Evolutionary conservation across 306 rosid genomes (phyloP).

Genomic region (Gleditsia sinensis): DNA sequence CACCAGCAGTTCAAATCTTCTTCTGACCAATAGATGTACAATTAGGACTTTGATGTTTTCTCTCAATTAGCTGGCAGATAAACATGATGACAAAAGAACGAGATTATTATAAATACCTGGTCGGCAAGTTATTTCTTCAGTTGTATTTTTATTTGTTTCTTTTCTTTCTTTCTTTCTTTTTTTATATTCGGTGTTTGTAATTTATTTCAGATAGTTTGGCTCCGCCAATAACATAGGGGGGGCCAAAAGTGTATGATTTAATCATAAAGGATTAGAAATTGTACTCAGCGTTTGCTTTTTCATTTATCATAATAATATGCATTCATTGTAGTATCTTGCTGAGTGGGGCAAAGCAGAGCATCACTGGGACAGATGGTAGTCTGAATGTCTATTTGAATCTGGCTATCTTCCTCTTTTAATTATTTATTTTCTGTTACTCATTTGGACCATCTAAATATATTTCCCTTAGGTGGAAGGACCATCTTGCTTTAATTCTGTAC

Average conservation of each 20-base stretch:
- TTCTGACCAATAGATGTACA: slow-evolving; percentile 44
- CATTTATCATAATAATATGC: not conserved
- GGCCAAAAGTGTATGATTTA: slow-evolving; percentile 1
- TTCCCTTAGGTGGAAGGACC: not conserved
- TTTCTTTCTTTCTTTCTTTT: not conserved
- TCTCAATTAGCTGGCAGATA: slow-evolving; percentile 3
- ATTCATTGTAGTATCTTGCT: not conserved
- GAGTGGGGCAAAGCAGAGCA: not conserved
- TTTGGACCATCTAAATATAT: not conserved
- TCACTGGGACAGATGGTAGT: not conserved
- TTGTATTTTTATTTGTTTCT: not conserved
- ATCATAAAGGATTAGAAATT: not conserved
- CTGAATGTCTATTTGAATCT: too few relatives aligned
- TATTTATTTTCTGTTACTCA: not conserved
- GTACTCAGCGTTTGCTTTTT: not conserved
- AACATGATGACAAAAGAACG: not conserved
- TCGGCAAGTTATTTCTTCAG: not conserved
- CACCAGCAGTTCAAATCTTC: slow-evolving; percentile 41
- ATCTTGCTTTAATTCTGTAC: not conserved
- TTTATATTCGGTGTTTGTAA: not conserved
- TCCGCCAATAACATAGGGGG: not conserved
- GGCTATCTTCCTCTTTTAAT: not conserved
- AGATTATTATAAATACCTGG: not conserved
- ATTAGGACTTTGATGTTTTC: slow-evolving; percentile 16
- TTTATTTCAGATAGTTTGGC: not conserved